phyloP scores from a whole-genome alignment of 495 filamentous ascomycete genomes.

The Amniculicola lignicola region DNA sequence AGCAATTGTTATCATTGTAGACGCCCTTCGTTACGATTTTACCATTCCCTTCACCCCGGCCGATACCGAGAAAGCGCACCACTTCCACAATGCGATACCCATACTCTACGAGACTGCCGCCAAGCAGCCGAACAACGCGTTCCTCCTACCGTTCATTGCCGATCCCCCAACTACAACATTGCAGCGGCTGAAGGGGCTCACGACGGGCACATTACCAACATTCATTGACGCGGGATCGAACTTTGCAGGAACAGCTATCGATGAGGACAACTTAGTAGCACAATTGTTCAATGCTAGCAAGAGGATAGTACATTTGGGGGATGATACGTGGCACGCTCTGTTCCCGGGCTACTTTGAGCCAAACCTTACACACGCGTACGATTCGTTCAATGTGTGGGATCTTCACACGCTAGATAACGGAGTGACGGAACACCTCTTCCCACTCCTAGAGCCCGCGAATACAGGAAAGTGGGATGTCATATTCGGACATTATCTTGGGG shows the following conservation, averaged over 20 bases:
- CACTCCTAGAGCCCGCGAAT: constrained; percentile 64
- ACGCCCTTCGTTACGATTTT: constrained; percentile 95
- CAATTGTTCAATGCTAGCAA: constrained; percentile 78
- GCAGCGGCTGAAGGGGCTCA: constrained; percentile 88
- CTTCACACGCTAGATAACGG: constrained; percentile 95
- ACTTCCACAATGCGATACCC: constrained; percentile 84
- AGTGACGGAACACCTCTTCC: constrained; percentile 88
- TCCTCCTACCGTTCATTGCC: constrained; percentile 92
- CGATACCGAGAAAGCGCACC: constrained; percentile 52
- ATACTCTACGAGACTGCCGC: constrained; percentile 79
- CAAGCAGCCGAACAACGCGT: constrained; percentile 70
- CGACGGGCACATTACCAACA: constrained; percentile 90
- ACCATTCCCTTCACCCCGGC: constrained; percentile 71
- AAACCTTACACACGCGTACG: constrained; percentile 79
- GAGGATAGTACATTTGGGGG: constrained; percentile 85
- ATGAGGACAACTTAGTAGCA: constrained; percentile 90
- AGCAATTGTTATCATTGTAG: constrained; percentile 86
- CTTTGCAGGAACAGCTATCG: constrained; percentile 94
- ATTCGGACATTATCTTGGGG: constrained; percentile 89
- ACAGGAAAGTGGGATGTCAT: constrained; percentile 80
- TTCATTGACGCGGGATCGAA: constrained; percentile 92
- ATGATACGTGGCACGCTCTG: constrained; percentile 91
- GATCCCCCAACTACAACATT: constrained; percentile 93
- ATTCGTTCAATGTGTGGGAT: constrained; percentile 98
- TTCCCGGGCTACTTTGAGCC: constrained; percentile 90